These are phyloP conservation scores for Dictyophora rubrovolvata DNA, from an alignment of 768 basidiomycete genomes.

Conservation along the genomic window DNA sequence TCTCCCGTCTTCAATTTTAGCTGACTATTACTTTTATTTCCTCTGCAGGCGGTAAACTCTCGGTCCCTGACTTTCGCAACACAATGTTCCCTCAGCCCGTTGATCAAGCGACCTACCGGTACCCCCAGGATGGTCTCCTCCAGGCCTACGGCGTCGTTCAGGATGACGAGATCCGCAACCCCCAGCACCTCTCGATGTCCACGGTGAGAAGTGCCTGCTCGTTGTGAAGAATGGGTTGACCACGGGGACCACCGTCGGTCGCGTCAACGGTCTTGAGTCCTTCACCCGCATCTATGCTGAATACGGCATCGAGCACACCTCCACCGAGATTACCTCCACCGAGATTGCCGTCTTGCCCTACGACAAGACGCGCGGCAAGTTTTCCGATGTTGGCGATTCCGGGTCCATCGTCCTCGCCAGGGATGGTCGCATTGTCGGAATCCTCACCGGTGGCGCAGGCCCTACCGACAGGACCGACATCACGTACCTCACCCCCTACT, in stretches of 20 bases:
- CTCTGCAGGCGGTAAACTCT: conserved; percentile 21
- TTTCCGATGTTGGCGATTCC: conserved; percentile 25
- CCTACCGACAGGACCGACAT: conserved; percentile 17
- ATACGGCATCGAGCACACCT: conserved; percentile 11
- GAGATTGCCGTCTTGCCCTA: conserved; percentile 19
- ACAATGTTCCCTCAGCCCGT: conserved; percentile 13
- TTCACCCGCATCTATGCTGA: conserved; percentile 15
- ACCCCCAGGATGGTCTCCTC: conserved; percentile 12
- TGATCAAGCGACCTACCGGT: conserved; percentile 5
- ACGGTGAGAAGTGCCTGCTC: conserved; percentile 10
- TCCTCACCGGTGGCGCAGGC: conserved; percentile 22
- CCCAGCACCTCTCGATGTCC: conserved; percentile 5
- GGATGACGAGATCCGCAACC: conserved; percentile 10
- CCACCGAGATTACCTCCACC: conserved; percentile 19
- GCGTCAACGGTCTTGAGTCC: conserved; percentile 13
- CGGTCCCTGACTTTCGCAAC: conserved; percentile 14
- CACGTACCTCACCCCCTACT: conserved; percentile 25
- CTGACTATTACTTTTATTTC: no score
- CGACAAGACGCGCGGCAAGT: conserved; percentile 14
- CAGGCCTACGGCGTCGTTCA: conserved; percentile 6
- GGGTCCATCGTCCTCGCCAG: conserved; percentile 21
- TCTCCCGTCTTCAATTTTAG: no score
- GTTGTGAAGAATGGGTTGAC: conserved; percentile 14
- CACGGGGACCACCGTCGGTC: conserved; percentile 15
- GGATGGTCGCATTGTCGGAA: conserved; percentile 21